phyloP scores from a whole-genome alignment of 306 rosid genomes.

The Lablab purpureus region DNA sequence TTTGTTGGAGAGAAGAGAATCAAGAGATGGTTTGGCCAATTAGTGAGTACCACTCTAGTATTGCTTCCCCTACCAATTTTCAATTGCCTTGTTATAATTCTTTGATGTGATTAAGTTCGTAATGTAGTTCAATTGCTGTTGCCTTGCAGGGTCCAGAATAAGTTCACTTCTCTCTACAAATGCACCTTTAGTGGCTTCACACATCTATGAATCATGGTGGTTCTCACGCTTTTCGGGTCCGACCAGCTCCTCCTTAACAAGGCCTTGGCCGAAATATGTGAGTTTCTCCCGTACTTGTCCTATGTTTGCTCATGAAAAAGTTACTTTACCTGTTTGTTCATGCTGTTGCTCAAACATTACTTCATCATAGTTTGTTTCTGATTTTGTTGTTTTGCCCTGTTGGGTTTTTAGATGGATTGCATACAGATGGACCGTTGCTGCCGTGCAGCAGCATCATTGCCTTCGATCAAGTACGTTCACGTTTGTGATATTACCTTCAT shows the following conservation, averaged over 20 bases:
- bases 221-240: slow-evolving; percentile 44
- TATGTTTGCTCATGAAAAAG: neutral
- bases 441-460: slow-evolving; percentile 43
- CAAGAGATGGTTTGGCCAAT: slow-evolving; percentile 63
- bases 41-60: slow-evolving; percentile 52
- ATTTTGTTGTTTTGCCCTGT: neutral
- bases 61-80: neutral
- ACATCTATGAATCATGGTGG: slow-evolving; percentile 42
- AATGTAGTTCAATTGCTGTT: neutral
- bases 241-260: slow-evolving; percentile 37
- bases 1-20: slow-evolving; percentile 38
- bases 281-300: slow-evolving; percentile 39
- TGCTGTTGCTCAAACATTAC: slow-evolving; percentile 4
- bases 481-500: neutral
- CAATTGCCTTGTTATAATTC: neutral
- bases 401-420: slow-evolving; percentile 49
- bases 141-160: slow-evolving; percentile 59
- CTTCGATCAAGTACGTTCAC: slow-evolving; percentile 60
- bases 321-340: neutral
- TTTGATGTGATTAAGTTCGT: neutral
- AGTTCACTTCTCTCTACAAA: slow-evolving; percentile 51
- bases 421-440: slow-evolving; percentile 44
- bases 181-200: slow-evolving; percentile 46
- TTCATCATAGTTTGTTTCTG: slow-evolving; percentile 23
- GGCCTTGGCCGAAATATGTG: slow-evolving; percentile 53